These are phyloP conservation scores for Phaeosphaeriaceae sp. DNA, from an alignment of 2,329 filamentous ascomycete species.

Conservation along the genomic window DNA sequence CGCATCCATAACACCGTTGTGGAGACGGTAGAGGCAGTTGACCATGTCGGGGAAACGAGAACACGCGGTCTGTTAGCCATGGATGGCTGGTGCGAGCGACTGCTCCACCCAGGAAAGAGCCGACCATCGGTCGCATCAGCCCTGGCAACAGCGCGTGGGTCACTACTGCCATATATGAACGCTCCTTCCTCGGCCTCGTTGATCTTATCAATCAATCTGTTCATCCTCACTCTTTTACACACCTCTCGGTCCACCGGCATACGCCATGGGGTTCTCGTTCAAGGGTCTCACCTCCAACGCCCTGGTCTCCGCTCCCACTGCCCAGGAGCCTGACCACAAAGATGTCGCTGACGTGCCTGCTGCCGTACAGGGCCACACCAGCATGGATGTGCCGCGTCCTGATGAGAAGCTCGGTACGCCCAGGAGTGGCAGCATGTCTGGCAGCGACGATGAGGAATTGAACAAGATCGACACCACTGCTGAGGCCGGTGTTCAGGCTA, in stretches of 20 bases:
- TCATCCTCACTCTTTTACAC: slow-evolving; percentile 7
- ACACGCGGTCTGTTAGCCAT: neutral
- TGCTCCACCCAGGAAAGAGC: neutral
- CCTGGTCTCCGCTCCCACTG: slow-evolving; percentile 23
- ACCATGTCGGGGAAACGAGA: neutral
- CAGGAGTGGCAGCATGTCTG: slow-evolving; percentile 15
- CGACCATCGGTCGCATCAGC: slow-evolving; percentile 11
- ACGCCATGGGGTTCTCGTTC: slow-evolving; percentile 42
- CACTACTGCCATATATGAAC: slow-evolving; percentile 16
- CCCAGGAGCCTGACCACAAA: slow-evolving; percentile 24
- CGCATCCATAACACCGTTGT: slow-evolving; percentile 15
- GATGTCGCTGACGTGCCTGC: slow-evolving; percentile 38
- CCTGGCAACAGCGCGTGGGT: slow-evolving; percentile 7
- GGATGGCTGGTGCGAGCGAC: no score
- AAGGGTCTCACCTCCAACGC: slow-evolving; percentile 38
- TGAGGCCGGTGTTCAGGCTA: slow-evolving; percentile 36
- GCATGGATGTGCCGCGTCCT: slow-evolving; percentile 26
- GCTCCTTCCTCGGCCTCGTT: slow-evolving; percentile 14
- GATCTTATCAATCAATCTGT: slow-evolving; percentile 42
- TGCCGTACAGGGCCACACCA: slow-evolving; percentile 36
- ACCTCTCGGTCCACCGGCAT: slow-evolving; percentile 6
- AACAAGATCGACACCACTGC: slow-evolving; percentile 41
- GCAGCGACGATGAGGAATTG: slow-evolving; percentile 35
- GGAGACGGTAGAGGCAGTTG: neutral
- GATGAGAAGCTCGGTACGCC: slow-evolving; percentile 40